Base-by-base conservation (phyloP, 495 filamentous ascomycete species). In the Hypoxylon lienhwacheense region DNA sequence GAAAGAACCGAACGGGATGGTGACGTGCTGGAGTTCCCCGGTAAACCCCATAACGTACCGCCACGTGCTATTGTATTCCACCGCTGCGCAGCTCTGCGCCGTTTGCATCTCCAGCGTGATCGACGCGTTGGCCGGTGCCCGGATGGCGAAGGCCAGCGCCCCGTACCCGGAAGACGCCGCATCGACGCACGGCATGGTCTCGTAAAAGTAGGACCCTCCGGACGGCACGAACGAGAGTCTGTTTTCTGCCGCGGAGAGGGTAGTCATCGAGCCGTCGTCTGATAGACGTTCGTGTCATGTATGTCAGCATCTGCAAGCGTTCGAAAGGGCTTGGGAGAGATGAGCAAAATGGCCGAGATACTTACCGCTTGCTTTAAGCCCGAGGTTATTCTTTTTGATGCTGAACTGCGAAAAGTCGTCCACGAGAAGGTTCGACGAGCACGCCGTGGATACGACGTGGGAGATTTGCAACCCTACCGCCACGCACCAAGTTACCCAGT, bases 31-130 rank as follows among this genome's bases (percentile, higher is more conserved):
- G 0, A 8, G 5, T 0, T 31, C 8, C 2, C 49, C 49, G 7
- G 46, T 32, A 14, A 55, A 52, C 8, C n/a, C 42, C 7, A 2
- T 36, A 1, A 55, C 35, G 25, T 55, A 45, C 14, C 40, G 31
- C 41, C 12, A 60, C 3, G 24, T 32, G 31, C 46, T 55, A 21
- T 40, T 55, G 36, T 42, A 53, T 15, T n/a, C 14, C 2, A 28
- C 10, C 10, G 19, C 7, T 1, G 22, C 7, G 21, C 55, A 64
- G 19, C 26, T 43, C 2, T 46, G 15, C 46, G 14, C 52, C 0
- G 61, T 55, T 36, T 55, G 55, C 10, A 64, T 26, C 50, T 59
- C 55, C 10, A 64, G 41, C 4, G 45, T 34, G 35, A 64, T 28
- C 3, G 50, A 55, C 0, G 49, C 45, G 25, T 33, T 26, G 1